Base-by-base conservation (phyloP, 257 asterid species). In the Sherardia arvensis region DNA sequence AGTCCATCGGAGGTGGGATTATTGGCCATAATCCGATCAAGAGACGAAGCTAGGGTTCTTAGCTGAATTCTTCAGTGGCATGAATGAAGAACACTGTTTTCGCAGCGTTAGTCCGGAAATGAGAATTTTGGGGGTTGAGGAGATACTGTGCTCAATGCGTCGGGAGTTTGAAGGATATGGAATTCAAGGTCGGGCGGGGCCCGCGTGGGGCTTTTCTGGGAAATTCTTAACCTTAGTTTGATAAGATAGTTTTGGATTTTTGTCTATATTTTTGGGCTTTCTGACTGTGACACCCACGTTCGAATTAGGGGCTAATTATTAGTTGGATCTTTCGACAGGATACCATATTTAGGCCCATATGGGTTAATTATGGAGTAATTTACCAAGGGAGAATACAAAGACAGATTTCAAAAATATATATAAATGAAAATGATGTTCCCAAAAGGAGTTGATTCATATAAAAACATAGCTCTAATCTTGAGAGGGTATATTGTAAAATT, bases 1-100 rank as follows among this genome's bases (percentile, higher is more conserved):
- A 55, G 43, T 3, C 67, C 5, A 67, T 68, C 56, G 10, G 62
- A 26, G 47, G 38, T 62, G 47, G n/a, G 27, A 56, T 45, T 17
- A 22, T 29, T 15, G 48, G 74, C 66, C 48, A 53, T 25, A 9
- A 76, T 76, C 29, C n/a, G 38, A n/a, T 43, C 51, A 21, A 29
- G 1, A 1, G 23, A 1, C 10, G 38, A 9, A 23, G 18, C 21
- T 60, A 40, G 5, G 17, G 36, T 36, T 22, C 27, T 43, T 17
- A 36, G 59, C 29, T 43, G 18, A 43, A 43, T 43, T 43, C 17
- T 43, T 15, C 0, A n/a, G 9, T 26, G 33, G 47, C 65, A 66
- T 66, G 32, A 30, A n/a, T n/a, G n/a, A n/a, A n/a, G n/a, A n/a
- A 40, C 56, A 49, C 51, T 43, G 20, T 43, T 36, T 26, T 66